Conservation (phyloP, 2,329 filamentous ascomycete species). For the Tolypocladium tropicale region DNA sequence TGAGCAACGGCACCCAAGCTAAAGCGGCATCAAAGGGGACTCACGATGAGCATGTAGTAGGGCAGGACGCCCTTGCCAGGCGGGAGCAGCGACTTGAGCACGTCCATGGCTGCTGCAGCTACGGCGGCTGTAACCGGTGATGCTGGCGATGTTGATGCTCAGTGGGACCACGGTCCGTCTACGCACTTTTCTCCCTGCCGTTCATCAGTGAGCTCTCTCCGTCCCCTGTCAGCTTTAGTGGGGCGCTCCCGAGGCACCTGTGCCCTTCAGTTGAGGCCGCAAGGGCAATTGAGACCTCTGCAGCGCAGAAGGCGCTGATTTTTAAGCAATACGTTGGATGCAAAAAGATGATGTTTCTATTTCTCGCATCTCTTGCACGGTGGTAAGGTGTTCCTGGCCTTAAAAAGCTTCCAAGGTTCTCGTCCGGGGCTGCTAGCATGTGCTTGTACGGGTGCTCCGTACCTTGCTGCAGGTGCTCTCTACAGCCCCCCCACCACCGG, state of each 20-base stretch:
- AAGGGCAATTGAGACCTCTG: background rate
- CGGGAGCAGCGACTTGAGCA: conserved; percentile 33
- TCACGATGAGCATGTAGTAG: conserved; percentile 48
- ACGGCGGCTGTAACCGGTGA: background rate
- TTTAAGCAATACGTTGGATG: background rate
- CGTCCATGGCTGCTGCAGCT: conserved; percentile 27
- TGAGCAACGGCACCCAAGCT: background rate
- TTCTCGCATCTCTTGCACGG: no score
- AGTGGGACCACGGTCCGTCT: background rate
- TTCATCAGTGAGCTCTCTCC: no score
- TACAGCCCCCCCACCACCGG: no score
- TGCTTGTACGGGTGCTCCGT: background rate
- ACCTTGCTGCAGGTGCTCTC: no score
- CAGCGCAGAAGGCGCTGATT: background rate
- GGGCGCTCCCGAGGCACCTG: background rate
- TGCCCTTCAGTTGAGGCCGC: background rate
- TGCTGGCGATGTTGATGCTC: background rate
- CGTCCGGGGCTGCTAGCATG: background rate
- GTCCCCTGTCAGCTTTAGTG: background rate
- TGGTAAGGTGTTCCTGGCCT: background rate
- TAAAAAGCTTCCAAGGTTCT: background rate
- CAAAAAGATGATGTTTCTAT: background rate
- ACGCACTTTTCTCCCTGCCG: background rate
- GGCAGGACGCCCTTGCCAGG: conserved; percentile 43
- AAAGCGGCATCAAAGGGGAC: background rate